Percentiles rank a stretch among this genome's conserved stretches.
These are phyloP conservation scores for Saccharomyces hybrid DNA, from an alignment of 1,139 yeast species.

Conservation along the genomic window DNA sequence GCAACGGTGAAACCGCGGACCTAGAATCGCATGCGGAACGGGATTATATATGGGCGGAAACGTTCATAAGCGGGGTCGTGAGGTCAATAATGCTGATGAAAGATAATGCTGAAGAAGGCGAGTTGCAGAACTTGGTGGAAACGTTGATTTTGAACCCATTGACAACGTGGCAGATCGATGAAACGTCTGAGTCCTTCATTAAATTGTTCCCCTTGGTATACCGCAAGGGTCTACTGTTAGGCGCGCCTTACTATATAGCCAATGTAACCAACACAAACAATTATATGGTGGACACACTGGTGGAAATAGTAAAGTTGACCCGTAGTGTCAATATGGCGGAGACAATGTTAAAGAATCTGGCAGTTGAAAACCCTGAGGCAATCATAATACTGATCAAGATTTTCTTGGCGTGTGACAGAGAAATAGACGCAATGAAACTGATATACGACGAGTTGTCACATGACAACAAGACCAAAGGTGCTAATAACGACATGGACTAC, in stretches of 20 bases:
- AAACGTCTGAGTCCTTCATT: constrained; percentile 31
- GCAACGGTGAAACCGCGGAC: constrained; percentile 39
- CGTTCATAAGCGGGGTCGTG: constrained; percentile 68
- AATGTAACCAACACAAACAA: constrained; percentile 66
- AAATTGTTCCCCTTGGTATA: constrained; percentile 56
- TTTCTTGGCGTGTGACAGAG: constrained; percentile 60
- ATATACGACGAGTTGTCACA: constrained; percentile 50
- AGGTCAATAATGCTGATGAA: constrained; percentile 68
- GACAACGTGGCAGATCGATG: constrained; percentile 39
- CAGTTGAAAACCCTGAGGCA: constrained; percentile 36
- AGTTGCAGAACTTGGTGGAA: constrained; percentile 53
- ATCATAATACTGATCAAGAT: constrained; percentile 47
- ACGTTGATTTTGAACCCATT: constrained; percentile 64
- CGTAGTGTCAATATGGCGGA: constrained; percentile 58
- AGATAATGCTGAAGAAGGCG: constrained; percentile 62
- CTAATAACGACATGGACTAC: constrained; percentile 30
- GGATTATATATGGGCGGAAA: constrained; percentile 65
- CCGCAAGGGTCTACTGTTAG: constrained; percentile 56
- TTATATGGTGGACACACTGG: constrained; percentile 73
- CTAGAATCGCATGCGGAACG: constrained; percentile 27
- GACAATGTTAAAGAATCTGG: constrained; percentile 40
- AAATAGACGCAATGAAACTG: constrained; percentile 63
- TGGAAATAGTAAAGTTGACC: constrained; percentile 63
- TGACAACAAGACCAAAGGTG: constrained; percentile 38
- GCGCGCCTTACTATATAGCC: constrained; percentile 44